Evolutionary conservation across 1,284 basidiomycete species (phyloP).

Genomic region (Malassezia sp.): DNA sequence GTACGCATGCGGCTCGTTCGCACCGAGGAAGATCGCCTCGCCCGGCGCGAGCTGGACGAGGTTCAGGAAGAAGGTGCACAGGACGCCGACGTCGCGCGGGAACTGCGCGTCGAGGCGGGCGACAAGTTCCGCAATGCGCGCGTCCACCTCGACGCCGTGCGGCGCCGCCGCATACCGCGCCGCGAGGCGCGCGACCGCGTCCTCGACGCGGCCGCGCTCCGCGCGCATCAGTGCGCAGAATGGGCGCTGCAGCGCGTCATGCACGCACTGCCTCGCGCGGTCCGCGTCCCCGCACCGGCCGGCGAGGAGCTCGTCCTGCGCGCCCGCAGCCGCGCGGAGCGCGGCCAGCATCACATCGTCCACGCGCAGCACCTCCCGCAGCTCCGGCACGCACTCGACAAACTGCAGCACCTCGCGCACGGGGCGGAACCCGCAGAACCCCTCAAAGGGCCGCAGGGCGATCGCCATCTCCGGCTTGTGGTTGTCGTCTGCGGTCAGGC

Average conservation of each 20-base stretch:
- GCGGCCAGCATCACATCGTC: conserved; percentile 6
- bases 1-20: conserved; percentile 95
- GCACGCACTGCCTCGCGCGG: neutral
- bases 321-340: neutral
- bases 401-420: conserved; percentile 60
- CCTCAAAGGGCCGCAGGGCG: conserved; percentile 78
- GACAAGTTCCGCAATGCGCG: conserved; percentile 54
- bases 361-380: conserved; percentile 50
- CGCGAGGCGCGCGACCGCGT: conserved; percentile 9
- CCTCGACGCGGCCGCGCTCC: conserved; percentile 3
- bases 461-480: conserved; percentile 99
- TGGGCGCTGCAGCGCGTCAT: conserved; percentile 17
- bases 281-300: neutral
- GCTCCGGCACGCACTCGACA: conserved; percentile 64
- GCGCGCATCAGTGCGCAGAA: conserved; percentile 32
- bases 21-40: conserved; percentile 84
- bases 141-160: conserved; percentile 11
- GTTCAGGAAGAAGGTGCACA: conserved; percentile 86
- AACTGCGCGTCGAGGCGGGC: conserved; percentile 67
- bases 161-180: conserved; percentile 8
- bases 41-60: conserved; percentile 67
- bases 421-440: conserved; percentile 82
- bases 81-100: conserved; percentile 81
- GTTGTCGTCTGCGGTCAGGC: conserved; percentile 59
- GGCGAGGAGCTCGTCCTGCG: neutral